Evolutionary conservation across 306 rosid species (phyloP).

Genomic region (Abrus pulchellus): DNA sequence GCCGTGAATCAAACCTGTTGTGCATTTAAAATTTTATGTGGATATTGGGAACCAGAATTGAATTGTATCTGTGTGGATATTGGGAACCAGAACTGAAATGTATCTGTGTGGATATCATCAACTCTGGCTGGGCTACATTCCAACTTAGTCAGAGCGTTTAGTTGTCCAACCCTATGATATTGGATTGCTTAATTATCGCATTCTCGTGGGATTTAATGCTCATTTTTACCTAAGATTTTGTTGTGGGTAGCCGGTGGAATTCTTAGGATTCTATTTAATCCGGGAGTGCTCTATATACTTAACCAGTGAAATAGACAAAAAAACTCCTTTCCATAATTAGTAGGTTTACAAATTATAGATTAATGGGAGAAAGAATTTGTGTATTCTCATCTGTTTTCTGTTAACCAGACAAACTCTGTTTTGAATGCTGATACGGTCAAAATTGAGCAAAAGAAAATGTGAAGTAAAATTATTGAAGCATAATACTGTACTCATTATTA

Average conservation of each 20-base stretch:
- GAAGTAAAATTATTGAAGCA: background rate
- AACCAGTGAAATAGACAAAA: too few species aligned
- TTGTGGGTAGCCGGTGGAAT: background rate
- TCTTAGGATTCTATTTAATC: background rate
- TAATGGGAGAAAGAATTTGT: background rate
- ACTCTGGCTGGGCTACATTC: background rate
- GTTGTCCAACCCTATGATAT: background rate
- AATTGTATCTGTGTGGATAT: too few species aligned
- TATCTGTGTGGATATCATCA: conserved; percentile 5
- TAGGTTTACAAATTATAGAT: background rate
- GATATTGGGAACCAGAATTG: conserved; percentile 20
- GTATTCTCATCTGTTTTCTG: background rate
- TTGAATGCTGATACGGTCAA: background rate
- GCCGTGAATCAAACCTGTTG: conserved; percentile 19
- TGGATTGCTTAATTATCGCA: background rate
- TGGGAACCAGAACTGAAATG: background rate
- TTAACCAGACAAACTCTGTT: background rate
- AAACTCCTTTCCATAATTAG: background rate
- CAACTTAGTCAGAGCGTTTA: background rate
- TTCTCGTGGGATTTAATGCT: background rate
- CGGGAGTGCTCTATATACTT: too few species aligned
- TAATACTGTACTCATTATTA: background rate
- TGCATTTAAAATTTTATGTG: conserved; percentile 26
- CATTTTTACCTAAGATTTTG: background rate
- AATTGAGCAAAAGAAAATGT: background rate